phyloP scores from a whole-genome alignment of 2,329 filamentous ascomycete species.

The Piedraia hortae region DNA sequence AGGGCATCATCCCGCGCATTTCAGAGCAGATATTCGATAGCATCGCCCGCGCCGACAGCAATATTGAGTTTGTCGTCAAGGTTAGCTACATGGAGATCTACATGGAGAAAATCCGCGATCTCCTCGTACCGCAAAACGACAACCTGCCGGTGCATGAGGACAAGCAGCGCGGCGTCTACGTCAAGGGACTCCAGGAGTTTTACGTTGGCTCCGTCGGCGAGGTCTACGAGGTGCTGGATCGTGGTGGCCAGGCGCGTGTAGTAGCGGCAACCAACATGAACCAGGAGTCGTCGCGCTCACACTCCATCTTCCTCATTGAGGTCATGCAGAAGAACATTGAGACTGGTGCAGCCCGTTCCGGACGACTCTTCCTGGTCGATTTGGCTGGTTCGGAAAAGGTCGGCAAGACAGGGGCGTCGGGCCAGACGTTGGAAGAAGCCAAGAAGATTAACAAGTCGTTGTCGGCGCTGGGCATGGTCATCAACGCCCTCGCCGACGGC shows the following conservation, averaged over 20 bases:
- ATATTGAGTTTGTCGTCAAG: constrained; percentile 93
- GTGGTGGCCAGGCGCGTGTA: constrained; percentile 68
- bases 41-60: constrained; percentile 71
- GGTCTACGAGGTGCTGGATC: constrained; percentile 88
- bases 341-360: constrained; percentile 84
- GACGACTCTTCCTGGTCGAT: constrained; percentile 91
- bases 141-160: constrained; percentile 96
- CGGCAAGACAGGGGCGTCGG: constrained; percentile 90
- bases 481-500: constrained; percentile 86
- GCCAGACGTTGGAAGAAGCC: constrained; percentile 88
- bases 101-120: constrained; percentile 92
- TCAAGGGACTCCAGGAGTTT: constrained; percentile 80
- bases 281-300: constrained; percentile 86
- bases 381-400: constrained; percentile 96
- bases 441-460: constrained; percentile 99
- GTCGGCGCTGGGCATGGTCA: constrained; percentile 95
- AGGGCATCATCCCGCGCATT: constrained; percentile 89
- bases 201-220: constrained; percentile 90
- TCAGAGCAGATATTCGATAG: constrained; percentile 93
- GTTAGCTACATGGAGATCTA: constrained; percentile 99
- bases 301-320: constrained; percentile 93
- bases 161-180: constrained; percentile 84
- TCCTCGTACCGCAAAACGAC: constrained; percentile 77
- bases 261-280: constrained; percentile 98
- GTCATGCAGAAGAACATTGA: constrained; percentile 95